phyloP scores from a whole-genome alignment of 495 filamentous ascomycete species.

The Annulohypoxylon moriforme region DNA sequence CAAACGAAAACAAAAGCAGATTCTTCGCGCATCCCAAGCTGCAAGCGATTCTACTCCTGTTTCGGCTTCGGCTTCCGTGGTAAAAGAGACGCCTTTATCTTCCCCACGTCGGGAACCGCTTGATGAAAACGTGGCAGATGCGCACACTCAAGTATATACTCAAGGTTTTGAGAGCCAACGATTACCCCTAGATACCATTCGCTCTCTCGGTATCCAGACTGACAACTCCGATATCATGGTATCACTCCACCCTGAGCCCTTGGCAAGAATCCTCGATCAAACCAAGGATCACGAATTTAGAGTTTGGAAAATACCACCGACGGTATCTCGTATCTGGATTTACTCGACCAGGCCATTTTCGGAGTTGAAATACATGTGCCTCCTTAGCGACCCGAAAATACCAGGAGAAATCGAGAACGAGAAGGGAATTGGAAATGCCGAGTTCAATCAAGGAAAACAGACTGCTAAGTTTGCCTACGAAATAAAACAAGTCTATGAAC shows the following conservation, averaged over 20 bases:
- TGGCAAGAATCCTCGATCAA: slow-evolving; percentile 54
- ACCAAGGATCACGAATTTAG: slow-evolving; percentile 59
- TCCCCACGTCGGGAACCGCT: slow-evolving; percentile 20
- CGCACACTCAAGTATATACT: slow-evolving; percentile 51
- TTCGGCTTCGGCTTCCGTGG: slow-evolving; percentile 6
- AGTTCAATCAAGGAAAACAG: slow-evolving; percentile 58
- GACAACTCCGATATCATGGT: slow-evolving; percentile 61
- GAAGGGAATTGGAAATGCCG: slow-evolving; percentile 57
- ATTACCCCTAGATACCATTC: slow-evolving; percentile 56
- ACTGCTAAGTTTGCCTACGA: slow-evolving; percentile 57
- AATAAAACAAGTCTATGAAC: slow-evolving; percentile 62
- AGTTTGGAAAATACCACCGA: slow-evolving; percentile 54
- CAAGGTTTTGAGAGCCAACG: slow-evolving; percentile 63
- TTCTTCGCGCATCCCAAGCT: background rate
- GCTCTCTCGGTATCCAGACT: slow-evolving; percentile 58
- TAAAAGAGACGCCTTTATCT: slow-evolving; percentile 20
- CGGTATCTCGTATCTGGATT: slow-evolving; percentile 61
- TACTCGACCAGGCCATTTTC: slow-evolving; percentile 53
- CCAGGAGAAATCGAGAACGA: slow-evolving; percentile 55
- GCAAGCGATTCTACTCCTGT: slow-evolving; percentile 1
- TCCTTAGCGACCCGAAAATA: slow-evolving; percentile 51
- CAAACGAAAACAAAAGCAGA: slow-evolving; percentile 17
- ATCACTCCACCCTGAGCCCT: slow-evolving; percentile 52
- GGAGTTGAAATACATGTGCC: slow-evolving; percentile 63
- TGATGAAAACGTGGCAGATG: slow-evolving; percentile 25